Evolutionary conservation across 2,329 filamentous ascomycete genomes (phyloP), one percentile per base, ranked within the genome.

Genomic region (Stemphylium vesicarium): DNA sequence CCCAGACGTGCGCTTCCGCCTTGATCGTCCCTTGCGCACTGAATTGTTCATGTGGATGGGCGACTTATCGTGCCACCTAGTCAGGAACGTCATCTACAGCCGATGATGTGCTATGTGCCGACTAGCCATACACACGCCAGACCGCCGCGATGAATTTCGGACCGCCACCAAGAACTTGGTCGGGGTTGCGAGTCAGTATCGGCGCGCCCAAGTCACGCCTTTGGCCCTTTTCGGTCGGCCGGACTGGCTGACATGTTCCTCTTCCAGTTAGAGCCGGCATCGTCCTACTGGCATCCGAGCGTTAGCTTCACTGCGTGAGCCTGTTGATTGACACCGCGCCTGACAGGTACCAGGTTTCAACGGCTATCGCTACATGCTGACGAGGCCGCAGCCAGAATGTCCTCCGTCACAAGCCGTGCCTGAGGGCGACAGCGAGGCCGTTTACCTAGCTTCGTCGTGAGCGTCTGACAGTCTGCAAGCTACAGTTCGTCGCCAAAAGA

Each of bases 51-150:
- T 46, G 33, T 20, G 9, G 22, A 26, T 46, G 43, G 13, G 22
- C 16, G 9, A 22, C 7, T 16, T 39, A 33, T 47, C 38, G 47
- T 50, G 49, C 35, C 45, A 24, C 49, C 50, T 57, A 57, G 47
- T 59, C 56, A 56, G 56, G 53, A 57, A 59, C 56, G 43, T 54
- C 40, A 50, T 51, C 41, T 36, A 48, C 43, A 53, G 48, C 49
- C 42, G n/a, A 53, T 46, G 49, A 52, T 48, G 41, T 50, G 31
- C 40, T 29, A 18, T 33, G 18, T 38, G 53, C 53, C 49, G 33
- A 36, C 33, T 37, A 40, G 32, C 35, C 44, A 43, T 6, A 38
- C 36, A 38, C 36, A 42, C 16, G 24, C 43, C n/a, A 44, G 18
- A 37, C 38, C 18, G 32, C 41, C 26, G 9, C 26, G 10, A 10